Base-by-base conservation (phyloP, 2,329 filamentous ascomycete genomes). In the Kalmusia sp. region DNA sequence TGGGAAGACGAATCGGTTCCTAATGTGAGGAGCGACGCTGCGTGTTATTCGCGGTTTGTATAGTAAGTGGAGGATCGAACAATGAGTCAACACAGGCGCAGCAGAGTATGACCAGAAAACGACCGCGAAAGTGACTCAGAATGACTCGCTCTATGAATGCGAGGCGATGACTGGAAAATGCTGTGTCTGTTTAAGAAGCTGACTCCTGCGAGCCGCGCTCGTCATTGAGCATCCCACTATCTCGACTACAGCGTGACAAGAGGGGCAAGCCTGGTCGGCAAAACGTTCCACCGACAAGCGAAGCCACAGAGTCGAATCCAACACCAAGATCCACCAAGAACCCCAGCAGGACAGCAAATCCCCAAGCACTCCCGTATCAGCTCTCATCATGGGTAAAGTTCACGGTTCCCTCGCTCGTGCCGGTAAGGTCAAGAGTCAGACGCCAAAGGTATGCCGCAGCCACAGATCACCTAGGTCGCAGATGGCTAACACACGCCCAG, bases 391-490 rank as follows among this genome's bases (percentile, higher is more conserved):
- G 90, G 90, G 90, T 84, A 93, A 93, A 84, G 90, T 93, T 82
- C 91, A 93, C 89, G 91, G 91, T 80, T 95, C 91, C 78, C 89
- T 95, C 82, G 91, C 91, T 80, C 91, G 91, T 92, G 91, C 91
- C 83, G 92, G 92, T 84, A 96, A 96, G 87, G 92, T 96, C 88
- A 96, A 96, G 90, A 35, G 45, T 48, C 54, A 56, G 49, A 56
- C 54, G 24, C 54, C 54, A 31, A 56, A 58, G 52, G 52, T 54
- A 54, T 38, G 52, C 40, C n/a, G 31, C 33, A 19, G 5, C 33
- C 21, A 11, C 15, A 12, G 27, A 7, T 28, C 14, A 3, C 44
- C 44, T 22, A 21, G 22, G 22, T 11, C 22, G 31, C 22, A 22
- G 22, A 8, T 14, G 40, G 58, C 71, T 74, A 58, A 73, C 58